Evolutionary conservation across 768 basidiomycete genomes (phyloP).

Genomic region (Mycena amicta): DNA sequence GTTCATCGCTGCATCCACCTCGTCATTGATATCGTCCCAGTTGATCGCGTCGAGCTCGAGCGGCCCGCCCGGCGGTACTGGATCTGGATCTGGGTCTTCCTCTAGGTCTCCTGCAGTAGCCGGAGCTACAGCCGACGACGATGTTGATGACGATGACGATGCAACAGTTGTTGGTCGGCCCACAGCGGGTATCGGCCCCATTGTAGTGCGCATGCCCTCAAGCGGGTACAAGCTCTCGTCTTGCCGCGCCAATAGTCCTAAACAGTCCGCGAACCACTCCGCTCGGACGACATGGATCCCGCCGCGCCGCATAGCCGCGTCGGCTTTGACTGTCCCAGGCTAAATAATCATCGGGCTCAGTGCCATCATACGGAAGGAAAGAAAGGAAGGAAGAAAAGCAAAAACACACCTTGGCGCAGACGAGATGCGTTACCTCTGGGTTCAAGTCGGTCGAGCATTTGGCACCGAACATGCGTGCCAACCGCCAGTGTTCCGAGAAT

Average conservation of each 20-base stretch:
- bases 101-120: not conserved
- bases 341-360: slow-evolving; percentile 33
- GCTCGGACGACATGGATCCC: slow-evolving; percentile 85
- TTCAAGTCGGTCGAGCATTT: slow-evolving; percentile 71
- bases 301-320: slow-evolving; percentile 74
- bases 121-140: slow-evolving; percentile 34
- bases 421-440: slow-evolving; percentile 79
- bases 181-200: slow-evolving; percentile 40
- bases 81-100: slow-evolving; percentile 2
- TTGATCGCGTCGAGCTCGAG: slow-evolving; percentile 67
- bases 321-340: slow-evolving; percentile 92
- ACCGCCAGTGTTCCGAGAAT: slow-evolving; percentile 80
- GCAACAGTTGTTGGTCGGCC: too few species aligned
- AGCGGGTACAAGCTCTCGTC: slow-evolving; percentile 79
- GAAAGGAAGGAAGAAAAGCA: slow-evolving; percentile 10
- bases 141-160: slow-evolving; percentile 47
- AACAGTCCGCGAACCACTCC: slow-evolving; percentile 86
- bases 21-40: slow-evolving; percentile 84
- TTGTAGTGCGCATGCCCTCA: slow-evolving; percentile 33
- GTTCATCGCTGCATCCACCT: slow-evolving; percentile 85
- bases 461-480: slow-evolving; percentile 89
- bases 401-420: slow-evolving; percentile 76
- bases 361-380: too few species aligned
- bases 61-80: not conserved
- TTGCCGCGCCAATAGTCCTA: slow-evolving; percentile 85